Evolutionary conservation across 129 eudicot species (phyloP).

Genomic region (Sambucus nigra): DNA sequence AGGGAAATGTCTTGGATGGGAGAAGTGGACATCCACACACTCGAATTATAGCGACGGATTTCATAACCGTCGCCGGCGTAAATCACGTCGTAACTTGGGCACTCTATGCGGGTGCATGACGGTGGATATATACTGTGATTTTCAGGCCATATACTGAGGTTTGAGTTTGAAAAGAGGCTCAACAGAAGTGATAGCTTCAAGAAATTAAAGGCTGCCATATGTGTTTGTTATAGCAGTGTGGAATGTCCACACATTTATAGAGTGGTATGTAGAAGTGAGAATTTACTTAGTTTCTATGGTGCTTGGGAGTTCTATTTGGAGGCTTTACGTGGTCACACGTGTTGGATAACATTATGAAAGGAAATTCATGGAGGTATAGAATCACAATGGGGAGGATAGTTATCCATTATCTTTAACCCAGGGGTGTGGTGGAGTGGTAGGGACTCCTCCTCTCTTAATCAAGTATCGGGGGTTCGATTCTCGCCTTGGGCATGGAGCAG

Average conservation of each 20-base stretch:
- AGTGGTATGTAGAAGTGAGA: neutral
- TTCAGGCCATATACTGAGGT: conserved; percentile 29
- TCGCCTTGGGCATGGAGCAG: too few relatives aligned
- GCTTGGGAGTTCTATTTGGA: neutral
- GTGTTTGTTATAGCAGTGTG: neutral
- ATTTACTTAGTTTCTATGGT: neutral
- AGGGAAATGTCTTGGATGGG: conserved; percentile 69
- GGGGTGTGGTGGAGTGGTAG: too few relatives aligned
- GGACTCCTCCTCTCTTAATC: too few relatives aligned
- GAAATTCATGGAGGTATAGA: too few relatives aligned
- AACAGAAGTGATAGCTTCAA: conserved; percentile 56
- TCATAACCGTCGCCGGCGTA: conserved; percentile 59
- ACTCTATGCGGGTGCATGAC: conserved; percentile 74
- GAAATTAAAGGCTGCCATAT: conserved; percentile 29
- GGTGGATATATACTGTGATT: conserved; percentile 23
- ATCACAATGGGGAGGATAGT: too few relatives aligned
- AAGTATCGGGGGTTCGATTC: too few relatives aligned
- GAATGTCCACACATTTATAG: neutral
- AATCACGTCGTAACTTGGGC: conserved; percentile 68
- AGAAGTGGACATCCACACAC: conserved; percentile 72
- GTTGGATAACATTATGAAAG: neutral
- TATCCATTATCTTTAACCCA: too few relatives aligned
- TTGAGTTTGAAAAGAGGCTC: conserved; percentile 37
- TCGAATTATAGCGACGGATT: conserved; percentile 66
- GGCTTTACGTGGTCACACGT: neutral